Percentiles rank a stretch among this genome's conserved stretches.
Evolutionary conservation across 805 yeast species (phyloP).

Genomic region (Saccharomycopsis sp.): DNA sequence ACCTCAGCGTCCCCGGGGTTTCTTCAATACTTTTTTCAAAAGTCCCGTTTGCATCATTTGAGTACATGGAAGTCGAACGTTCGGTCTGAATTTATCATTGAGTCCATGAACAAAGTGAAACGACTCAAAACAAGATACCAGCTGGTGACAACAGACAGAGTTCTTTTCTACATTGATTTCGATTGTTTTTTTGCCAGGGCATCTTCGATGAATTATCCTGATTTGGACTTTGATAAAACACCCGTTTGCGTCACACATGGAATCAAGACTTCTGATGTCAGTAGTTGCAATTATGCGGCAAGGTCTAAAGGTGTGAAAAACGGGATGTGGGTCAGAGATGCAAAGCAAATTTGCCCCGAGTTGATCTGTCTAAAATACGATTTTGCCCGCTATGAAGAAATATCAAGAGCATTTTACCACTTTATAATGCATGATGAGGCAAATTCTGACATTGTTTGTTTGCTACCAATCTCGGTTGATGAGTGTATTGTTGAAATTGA

Average conservation of each 20-base stretch:
- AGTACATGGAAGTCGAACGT: conserved; percentile 80
- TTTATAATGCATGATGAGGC: conserved; percentile 35
- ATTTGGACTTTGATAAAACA: conserved; percentile 39
- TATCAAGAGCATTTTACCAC: conserved; percentile 58
- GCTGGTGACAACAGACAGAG: not conserved
- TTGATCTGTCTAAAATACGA: conserved; percentile 60
- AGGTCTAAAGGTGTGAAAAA: conserved; percentile 68
- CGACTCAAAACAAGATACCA: conserved; percentile 9
- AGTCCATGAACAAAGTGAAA: conserved; percentile 30
- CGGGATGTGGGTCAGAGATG: conserved; percentile 83
- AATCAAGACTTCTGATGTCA: conserved; percentile 58
- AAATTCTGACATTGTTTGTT: conserved; percentile 30
- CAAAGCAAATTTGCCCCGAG: conserved; percentile 56
- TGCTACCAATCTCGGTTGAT: conserved; percentile 83
- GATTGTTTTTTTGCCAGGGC: conserved; percentile 93
- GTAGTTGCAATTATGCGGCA: conserved; percentile 88
- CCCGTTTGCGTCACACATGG: conserved; percentile 56
- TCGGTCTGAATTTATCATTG: conserved; percentile 46
- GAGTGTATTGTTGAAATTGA: conserved; percentile 73
- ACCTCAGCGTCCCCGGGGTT: conserved; percentile 77
- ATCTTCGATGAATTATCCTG: conserved; percentile 50
- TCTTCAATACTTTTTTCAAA: conserved; percentile 58
- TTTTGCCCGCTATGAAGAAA: conserved; percentile 60
- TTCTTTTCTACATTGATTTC: conserved; percentile 77
- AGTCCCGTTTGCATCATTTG: conserved; percentile 81